Conservation (phyloP, 1,139 yeast genomes). For the Scheffersomyces illinoinensis region DNA sequence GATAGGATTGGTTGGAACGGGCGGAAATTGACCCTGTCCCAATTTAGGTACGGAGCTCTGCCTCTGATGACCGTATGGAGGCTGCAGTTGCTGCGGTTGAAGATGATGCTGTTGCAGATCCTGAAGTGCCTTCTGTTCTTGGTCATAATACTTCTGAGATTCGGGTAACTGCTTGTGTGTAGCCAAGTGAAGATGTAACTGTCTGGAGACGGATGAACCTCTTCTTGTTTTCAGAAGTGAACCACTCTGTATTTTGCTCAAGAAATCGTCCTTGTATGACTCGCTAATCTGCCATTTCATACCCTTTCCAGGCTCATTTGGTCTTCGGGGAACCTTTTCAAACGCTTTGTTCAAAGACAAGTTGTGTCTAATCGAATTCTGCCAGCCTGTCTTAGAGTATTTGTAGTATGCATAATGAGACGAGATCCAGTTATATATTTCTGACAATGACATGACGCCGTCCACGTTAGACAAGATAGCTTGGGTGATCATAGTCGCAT, state of each 20-base stretch:
- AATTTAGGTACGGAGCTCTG: constrained; percentile 20
- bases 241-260: constrained; percentile 76
- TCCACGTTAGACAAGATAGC: constrained; percentile 88
- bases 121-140: constrained; percentile 4
- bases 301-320: constrained; percentile 97
- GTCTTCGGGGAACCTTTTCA: constrained; percentile 92
- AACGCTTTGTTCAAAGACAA: constrained; percentile 80
- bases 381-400: constrained; percentile 93
- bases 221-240: constrained; percentile 71
- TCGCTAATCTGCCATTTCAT: constrained; percentile 98
- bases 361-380: constrained; percentile 82
- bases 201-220: constrained; percentile 78
- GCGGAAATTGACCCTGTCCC: constrained; percentile 18
- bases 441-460: constrained; percentile 85
- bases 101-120: constrained; percentile 17
- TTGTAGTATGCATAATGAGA: constrained; percentile 88
- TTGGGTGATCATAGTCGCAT: constrained; percentile 98
- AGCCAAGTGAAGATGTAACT: constrained; percentile 71
- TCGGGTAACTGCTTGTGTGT: constrained; percentile 70
- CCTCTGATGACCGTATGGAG: constrained; percentile 15
- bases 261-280: constrained; percentile 77
- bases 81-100: constrained; percentile 12
- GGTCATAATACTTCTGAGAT: constrained; percentile 32
- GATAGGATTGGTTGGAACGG: constrained; percentile 18
- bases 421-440: constrained; percentile 89